These are phyloP conservation scores for Linnemannia hyalina DNA, from an alignment of 192 early-diverging fungal species.

Conservation along the genomic window DNA sequence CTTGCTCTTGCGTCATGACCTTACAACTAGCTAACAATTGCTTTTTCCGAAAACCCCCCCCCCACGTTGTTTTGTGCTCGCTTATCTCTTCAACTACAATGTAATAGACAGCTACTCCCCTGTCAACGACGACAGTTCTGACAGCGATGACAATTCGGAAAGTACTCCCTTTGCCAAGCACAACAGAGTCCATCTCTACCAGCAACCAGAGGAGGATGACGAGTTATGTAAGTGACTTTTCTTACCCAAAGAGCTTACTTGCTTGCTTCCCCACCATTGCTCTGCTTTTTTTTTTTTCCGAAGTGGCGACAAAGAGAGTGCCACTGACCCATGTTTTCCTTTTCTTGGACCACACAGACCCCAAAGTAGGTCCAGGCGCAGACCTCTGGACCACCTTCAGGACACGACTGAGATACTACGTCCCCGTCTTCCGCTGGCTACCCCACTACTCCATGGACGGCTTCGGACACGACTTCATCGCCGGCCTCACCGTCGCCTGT, in stretches of 20 bases:
- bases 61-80: neutral
- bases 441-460: slow-evolving; percentile 77
- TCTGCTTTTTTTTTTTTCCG: neutral
- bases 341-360: neutral
- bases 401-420: slow-evolving; percentile 89
- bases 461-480: slow-evolving; percentile 82
- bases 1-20: neutral
- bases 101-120: slow-evolving; percentile 37
- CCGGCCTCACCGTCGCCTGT: slow-evolving; percentile 87
- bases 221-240: slow-evolving; percentile 37
- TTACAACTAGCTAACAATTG: neutral
- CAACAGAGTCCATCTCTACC: slow-evolving; percentile 38
- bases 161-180: slow-evolving; percentile 53
- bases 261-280: neutral
- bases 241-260: neutral
- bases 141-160: slow-evolving; percentile 37
- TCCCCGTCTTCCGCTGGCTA: slow-evolving; percentile 95
- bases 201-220: slow-evolving; percentile 46
- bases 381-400: slow-evolving; percentile 62
- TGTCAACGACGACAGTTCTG: slow-evolving; percentile 37
- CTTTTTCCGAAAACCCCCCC: slow-evolving; percentile 17
- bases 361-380: slow-evolving; percentile 31
- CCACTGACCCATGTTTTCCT: neutral
- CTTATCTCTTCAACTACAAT: neutral
- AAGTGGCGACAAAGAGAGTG: neutral